These are phyloP conservation scores for Rhodotorula sphaerocarpa DNA, from an alignment of 768 basidiomycete species.

Conservation along the genomic window DNA sequence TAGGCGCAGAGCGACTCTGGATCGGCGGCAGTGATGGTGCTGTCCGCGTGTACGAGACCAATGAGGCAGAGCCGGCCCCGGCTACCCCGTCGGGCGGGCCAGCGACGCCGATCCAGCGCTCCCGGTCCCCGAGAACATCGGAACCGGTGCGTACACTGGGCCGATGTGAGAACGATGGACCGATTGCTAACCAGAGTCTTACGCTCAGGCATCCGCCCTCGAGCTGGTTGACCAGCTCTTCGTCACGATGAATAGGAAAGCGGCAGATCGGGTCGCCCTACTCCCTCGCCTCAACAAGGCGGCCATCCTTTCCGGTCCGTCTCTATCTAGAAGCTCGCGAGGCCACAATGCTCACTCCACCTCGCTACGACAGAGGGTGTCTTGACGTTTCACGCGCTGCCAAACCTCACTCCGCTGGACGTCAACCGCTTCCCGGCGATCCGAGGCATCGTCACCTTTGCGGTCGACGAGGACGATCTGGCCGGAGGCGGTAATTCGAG, in stretches of 20 bases:
- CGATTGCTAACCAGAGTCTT: too few species aligned
- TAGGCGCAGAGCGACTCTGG: conserved; percentile 10
- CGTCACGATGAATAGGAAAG: conserved; percentile 55
- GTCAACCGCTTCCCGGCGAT: conserved; percentile 61
- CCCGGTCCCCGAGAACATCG: neutral
- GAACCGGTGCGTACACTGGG: neutral
- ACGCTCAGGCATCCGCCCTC: conserved; percentile 2
- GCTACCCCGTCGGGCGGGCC: too few species aligned
- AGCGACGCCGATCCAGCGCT: conserved; percentile 26
- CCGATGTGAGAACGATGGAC: neutral
- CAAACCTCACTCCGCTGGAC: conserved; percentile 65
- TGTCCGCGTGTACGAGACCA: conserved; percentile 11
- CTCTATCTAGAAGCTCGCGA: conserved; percentile 49
- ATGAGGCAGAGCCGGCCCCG: neutral
- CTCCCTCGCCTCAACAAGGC: conserved; percentile 66
- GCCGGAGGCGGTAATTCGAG: conserved; percentile 29
- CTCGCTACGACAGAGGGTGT: conserved; percentile 42
- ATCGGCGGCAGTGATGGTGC: neutral
- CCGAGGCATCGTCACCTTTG: conserved; percentile 67
- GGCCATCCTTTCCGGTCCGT: conserved; percentile 65
- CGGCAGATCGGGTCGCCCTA: conserved; percentile 72
- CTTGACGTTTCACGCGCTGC: conserved; percentile 70
- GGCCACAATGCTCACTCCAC: neutral
- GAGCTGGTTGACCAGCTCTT: conserved; percentile 60
- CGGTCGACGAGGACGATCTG: conserved; percentile 59